phyloP scores from a whole-genome alignment of 352 stramenopile genomes.

The Phytopythium aichiense region DNA sequence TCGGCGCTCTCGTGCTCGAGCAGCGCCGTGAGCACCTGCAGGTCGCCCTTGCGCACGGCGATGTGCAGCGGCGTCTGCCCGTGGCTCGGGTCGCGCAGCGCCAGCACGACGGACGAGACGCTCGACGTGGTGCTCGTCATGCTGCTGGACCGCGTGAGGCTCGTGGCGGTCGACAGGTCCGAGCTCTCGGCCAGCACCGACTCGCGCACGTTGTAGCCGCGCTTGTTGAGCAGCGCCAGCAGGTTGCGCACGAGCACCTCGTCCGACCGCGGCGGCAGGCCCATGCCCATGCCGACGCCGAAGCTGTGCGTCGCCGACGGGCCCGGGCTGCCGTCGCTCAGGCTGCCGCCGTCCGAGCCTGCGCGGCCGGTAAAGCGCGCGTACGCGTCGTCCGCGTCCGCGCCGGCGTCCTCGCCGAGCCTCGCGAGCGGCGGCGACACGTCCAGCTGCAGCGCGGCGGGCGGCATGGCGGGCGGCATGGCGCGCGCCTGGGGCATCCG shows the following conservation, averaged over 20 bases:
- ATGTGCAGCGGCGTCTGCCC: conserved; percentile 77
- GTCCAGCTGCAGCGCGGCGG: conserved; percentile 17
- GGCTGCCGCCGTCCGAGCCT: conserved; percentile 12
- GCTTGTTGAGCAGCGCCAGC: conserved; percentile 74
- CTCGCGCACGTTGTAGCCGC: conserved; percentile 79
- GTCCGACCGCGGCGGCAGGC: conserved; percentile 27
- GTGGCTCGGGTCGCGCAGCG: conserved; percentile 67
- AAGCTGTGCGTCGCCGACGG: conserved; percentile 3
- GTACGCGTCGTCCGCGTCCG: not conserved
- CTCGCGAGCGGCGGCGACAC: conserved; percentile 11
- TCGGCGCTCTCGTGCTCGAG: conserved; percentile 66
- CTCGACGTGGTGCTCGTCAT: conserved; percentile 58
- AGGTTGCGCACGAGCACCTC: conserved; percentile 70
- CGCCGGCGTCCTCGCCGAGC: not conserved
- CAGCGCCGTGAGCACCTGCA: conserved; percentile 65
- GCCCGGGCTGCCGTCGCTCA: not conserved
- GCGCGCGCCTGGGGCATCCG: not conserved
- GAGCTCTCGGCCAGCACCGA: conserved; percentile 49
- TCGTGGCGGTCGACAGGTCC: conserved; percentile 41
- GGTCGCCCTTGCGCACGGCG: conserved; percentile 66
- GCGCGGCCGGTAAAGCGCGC: not conserved
- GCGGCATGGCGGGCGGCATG: conserved; percentile 2
- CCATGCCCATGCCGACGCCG: not conserved
- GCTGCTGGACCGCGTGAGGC: conserved; percentile 34
- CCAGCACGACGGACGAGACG: conserved; percentile 66